Evolutionary conservation across 176 grass and related monocot species (phyloP).

Genomic region (Phyllostachys edulis): DNA sequence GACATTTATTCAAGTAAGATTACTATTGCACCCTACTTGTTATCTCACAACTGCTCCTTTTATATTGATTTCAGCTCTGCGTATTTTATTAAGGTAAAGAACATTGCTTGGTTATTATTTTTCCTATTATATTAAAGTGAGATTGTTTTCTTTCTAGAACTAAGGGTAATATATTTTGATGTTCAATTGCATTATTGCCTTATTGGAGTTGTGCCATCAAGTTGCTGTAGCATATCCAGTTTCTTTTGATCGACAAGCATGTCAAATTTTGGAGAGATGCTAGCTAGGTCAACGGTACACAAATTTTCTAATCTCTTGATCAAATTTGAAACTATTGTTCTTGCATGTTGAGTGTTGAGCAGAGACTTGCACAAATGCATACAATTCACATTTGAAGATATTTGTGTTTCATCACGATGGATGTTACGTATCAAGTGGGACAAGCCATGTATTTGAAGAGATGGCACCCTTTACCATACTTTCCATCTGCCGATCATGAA

Average conservation of each 20-base stretch:
- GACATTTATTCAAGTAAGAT: conserved; percentile 86
- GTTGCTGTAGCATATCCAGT: not conserved
- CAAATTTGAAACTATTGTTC: not conserved
- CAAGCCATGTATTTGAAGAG: not conserved
- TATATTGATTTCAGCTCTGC: not conserved
- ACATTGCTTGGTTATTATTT: not conserved
- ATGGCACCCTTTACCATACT: not conserved
- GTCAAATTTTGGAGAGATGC: not conserved
- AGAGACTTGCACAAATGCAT: not conserved
- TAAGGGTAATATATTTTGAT: not conserved
- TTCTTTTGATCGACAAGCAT: not conserved
- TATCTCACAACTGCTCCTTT: not conserved
- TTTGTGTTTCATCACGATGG: not conserved
- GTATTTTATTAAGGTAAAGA: not conserved
- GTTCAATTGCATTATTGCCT: not conserved
- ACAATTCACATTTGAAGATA: not conserved
- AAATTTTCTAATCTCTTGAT: not conserved
- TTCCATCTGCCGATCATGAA: not conserved
- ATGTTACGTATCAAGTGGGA: not conserved
- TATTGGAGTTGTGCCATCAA: too few species aligned
- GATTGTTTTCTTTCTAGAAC: not conserved
- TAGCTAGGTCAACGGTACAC: not conserved
- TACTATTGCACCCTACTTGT: not conserved
- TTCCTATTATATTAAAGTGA: not conserved
- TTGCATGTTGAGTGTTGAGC: not conserved